phyloP scores from a whole-genome alignment of 768 basidiomycete species.

The Boletellus ananiceps region DNA sequence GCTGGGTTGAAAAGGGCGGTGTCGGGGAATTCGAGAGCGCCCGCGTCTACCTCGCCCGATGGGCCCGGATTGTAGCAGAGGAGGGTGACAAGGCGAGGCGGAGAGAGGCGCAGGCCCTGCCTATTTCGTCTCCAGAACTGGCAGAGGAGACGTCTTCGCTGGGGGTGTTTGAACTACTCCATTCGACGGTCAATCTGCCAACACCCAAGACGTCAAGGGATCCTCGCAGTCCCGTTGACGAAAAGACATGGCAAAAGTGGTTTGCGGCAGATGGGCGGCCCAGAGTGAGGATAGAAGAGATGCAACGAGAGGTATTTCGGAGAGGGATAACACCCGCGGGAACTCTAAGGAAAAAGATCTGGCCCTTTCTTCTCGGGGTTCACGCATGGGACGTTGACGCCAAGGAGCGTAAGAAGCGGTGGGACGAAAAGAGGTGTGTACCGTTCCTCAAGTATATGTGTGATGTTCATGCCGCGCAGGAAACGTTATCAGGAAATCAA shows the following conservation, averaged over 20 bases:
- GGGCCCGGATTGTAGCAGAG: conserved; percentile 97
- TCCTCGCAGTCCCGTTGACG: conserved; percentile 72
- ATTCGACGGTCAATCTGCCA: conserved; percentile 74
- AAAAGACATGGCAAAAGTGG: conserved; percentile 71
- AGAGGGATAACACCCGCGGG: conserved; percentile 58
- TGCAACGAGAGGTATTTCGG: conserved; percentile 74
- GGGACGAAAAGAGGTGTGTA: conserved; percentile 60
- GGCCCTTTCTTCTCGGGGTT: conserved; percentile 89
- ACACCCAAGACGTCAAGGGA: conserved; percentile 80
- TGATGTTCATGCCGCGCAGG: conserved; percentile 36
- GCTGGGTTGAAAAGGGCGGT: conserved; percentile 89
- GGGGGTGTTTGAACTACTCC: conserved; percentile 84
- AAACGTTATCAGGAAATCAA: conserved; percentile 67
- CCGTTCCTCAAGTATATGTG: neutral
- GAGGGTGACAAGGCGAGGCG: conserved; percentile 89
- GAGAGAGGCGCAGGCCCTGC: conserved; percentile 69
- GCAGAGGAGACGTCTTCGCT: conserved; percentile 67
- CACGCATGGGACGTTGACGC: conserved; percentile 72
- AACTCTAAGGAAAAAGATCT: conserved; percentile 64
- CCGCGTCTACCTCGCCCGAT: conserved; percentile 90
- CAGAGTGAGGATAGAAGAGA: conserved; percentile 58
- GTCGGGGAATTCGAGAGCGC: conserved; percentile 97
- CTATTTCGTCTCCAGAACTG: conserved; percentile 44
- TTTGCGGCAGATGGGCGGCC: conserved; percentile 70
- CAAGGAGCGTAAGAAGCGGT: conserved; percentile 54